Conservation (phyloP, 305 asterid species). For the Rubia balearica region DNA sequence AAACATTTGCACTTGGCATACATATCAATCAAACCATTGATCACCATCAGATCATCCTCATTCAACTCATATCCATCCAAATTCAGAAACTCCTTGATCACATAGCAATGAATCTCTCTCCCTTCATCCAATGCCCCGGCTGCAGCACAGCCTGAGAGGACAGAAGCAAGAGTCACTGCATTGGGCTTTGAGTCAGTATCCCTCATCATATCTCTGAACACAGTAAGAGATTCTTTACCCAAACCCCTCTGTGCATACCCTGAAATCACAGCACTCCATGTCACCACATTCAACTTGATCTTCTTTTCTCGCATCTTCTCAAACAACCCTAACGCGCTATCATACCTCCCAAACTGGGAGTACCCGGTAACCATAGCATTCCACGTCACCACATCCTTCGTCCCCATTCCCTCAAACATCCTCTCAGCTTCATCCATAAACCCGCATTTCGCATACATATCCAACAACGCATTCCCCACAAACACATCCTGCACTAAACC, state of each 20-base stretch:
- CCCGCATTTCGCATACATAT: conserved; percentile 82
- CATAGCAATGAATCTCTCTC: conserved; percentile 8
- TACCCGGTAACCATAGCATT: conserved; percentile 9
- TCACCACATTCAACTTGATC: conserved; percentile 8
- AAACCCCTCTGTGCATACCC: conserved; percentile 8
- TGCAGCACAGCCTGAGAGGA: neutral
- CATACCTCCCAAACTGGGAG: conserved; percentile 8
- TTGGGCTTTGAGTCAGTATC: conserved; percentile 1
- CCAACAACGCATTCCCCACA: conserved; percentile 81
- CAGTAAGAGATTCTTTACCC: conserved; percentile 5
- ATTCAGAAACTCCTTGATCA: conserved; percentile 2
- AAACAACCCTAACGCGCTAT: conserved; percentile 2
- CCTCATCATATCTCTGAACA: conserved; percentile 5
- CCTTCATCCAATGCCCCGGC: conserved; percentile 7
- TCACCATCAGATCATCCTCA: conserved; percentile 16
- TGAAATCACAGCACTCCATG: conserved; percentile 11
- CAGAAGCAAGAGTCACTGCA: conserved; percentile 2
- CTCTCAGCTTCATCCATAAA: conserved; percentile 15
- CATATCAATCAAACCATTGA: conserved; percentile 18
- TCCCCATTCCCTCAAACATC: neutral
- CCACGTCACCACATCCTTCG: conserved; percentile 11
- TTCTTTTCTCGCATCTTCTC: conserved; percentile 7
- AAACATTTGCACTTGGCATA: conserved; percentile 1
- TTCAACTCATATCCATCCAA: neutral
- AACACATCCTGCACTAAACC: conserved; percentile 25